phyloP scores from a whole-genome alignment of 2,329 filamentous ascomycete genomes.

The Diaporthe destruens region DNA sequence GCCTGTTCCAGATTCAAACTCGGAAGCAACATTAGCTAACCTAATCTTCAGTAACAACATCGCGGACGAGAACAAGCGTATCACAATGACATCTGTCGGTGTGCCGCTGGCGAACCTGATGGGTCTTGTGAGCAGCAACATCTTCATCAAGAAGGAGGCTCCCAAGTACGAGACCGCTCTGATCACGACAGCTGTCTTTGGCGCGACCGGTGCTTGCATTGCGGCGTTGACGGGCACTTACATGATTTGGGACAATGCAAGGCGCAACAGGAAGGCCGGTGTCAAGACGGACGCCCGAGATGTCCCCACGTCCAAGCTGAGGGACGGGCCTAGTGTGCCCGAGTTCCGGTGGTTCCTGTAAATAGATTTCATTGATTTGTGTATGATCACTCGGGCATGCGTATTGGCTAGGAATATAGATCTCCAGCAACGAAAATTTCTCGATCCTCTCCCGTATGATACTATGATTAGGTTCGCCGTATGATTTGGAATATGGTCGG shows the following conservation, averaged over 20 bases:
- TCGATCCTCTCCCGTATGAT: too few species aligned
- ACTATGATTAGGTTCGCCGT: too few species aligned
- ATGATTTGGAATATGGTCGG: too few species aligned
- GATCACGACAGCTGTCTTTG: slow-evolving; percentile 74
- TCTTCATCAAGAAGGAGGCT: slow-evolving; percentile 73
- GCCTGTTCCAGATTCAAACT: rapidly evolving
- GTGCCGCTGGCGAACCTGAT: slow-evolving; percentile 83
- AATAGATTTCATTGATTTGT: too few species aligned
- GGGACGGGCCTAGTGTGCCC: slow-evolving; percentile 64
- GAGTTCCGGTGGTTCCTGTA: slow-evolving; percentile 71
- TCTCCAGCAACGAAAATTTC: too few species aligned
- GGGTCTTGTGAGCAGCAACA: slow-evolving; percentile 77
- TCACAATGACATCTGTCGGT: slow-evolving; percentile 77
- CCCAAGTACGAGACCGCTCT: slow-evolving; percentile 75
- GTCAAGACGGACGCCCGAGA: slow-evolving; percentile 66
- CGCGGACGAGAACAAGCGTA: slow-evolving; percentile 79
- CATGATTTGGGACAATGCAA: slow-evolving; percentile 75
- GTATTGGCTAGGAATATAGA: too few species aligned
- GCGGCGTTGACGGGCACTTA: slow-evolving; percentile 69
- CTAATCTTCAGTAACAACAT: slow-evolving; percentile 71
- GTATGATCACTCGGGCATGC: too few species aligned
- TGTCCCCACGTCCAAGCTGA: slow-evolving; percentile 67
- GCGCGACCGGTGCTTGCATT: slow-evolving; percentile 68
- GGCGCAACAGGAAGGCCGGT: slow-evolving; percentile 69
- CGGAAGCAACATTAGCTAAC: not conserved